phyloP scores from a whole-genome alignment of 495 filamentous ascomycete genomes.

The Penicillium cosmopolitanum region DNA sequence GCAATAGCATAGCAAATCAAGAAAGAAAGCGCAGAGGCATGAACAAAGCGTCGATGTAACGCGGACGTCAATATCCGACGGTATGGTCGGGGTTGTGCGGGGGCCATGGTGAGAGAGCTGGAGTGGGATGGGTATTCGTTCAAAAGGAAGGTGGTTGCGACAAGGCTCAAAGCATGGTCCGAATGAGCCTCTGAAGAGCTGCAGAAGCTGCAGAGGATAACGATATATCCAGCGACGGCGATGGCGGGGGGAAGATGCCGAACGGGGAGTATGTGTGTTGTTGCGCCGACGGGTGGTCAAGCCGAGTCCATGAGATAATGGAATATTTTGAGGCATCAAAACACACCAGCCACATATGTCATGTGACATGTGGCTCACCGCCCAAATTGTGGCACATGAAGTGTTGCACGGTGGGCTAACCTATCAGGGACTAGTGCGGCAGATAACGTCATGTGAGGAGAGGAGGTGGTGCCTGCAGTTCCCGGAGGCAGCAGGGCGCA shows the following conservation, averaged over 20 bases:
- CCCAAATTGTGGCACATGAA: background rate
- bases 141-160: slow-evolving; percentile 21
- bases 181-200: slow-evolving; percentile 20
- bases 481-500: slow-evolving; percentile 28
- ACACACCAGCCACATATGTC: slow-evolving; percentile 44
- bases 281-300: slow-evolving; percentile 14
- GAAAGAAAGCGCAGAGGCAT: slow-evolving; percentile 67
- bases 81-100: slow-evolving; percentile 61
- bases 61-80: slow-evolving; percentile 89
- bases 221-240: slow-evolving; percentile 9
- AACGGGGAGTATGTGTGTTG: slow-evolving; percentile 14
- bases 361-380: slow-evolving; percentile 28
- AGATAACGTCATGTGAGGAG: slow-evolving; percentile 41
- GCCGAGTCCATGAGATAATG: slow-evolving; percentile 16
- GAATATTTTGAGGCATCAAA: slow-evolving; percentile 46
- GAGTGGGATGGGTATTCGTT: slow-evolving; percentile 36
- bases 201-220: slow-evolving; percentile 11
- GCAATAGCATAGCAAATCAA: slow-evolving; percentile 75
- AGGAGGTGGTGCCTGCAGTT: slow-evolving; percentile 40
- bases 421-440: slow-evolving; percentile 24
- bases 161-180: slow-evolving; percentile 43
- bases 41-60: slow-evolving; percentile 83
- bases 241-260: slow-evolving; percentile 11
- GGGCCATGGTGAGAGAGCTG: slow-evolving; percentile 49
- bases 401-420: slow-evolving; percentile 6